Evolutionary conservation across 352 stramenopile species (phyloP), one percentile per base, ranked within the genome.

Genomic region (Aphanomyces stellatus): DNA sequence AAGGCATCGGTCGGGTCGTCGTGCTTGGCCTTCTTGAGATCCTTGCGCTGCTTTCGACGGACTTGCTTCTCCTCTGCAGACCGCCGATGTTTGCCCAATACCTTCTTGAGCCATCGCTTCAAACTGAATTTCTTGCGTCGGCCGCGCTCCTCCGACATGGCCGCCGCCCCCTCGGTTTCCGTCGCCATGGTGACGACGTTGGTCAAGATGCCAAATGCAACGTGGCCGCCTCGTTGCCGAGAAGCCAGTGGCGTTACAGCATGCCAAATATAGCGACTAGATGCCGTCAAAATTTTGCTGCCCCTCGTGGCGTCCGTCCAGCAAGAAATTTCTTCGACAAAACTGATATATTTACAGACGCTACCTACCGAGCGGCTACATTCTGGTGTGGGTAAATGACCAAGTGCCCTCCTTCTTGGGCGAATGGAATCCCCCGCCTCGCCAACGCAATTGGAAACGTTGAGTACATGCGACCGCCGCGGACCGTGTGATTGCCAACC

Each of bases 71-170:
- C 49, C 10, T 57, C 49, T 13, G 30, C 11, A 30, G 8, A 22
- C 10, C 49, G 49, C 22, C 49, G 49, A 19, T 37, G 49, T 2
- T 57, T 57, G 49, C 17, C 49, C 5, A 22, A 33, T 7, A 30
- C 11, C 49, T 57, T 57, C 30, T 57, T 57, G 25, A 57, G 17
- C 49, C 49, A 57, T 57, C 49, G 49, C 49, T 37, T 57, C 22
- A 57, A 35, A 30, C 49, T 57, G 33, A 57, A 57, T n/a, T 57
- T 57, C n/a, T 57, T 57, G 19, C 24, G 46, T 15, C 46, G 46
- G 19, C 10, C 22, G 19, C 46, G n/a, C n/a, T n/a, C n/a, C n/a
- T n/a, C n/a, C n/a, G n/a, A n/a, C n/a, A n/a, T n/a, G n/a, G n/a
- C n/a, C n/a, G n/a, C 46, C 8, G 13, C 46, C 17, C 7, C 46